These are phyloP conservation scores for Barnettozyma hawaiiensis DNA, from an alignment of 1,139 yeast species.

Conservation along the genomic window DNA sequence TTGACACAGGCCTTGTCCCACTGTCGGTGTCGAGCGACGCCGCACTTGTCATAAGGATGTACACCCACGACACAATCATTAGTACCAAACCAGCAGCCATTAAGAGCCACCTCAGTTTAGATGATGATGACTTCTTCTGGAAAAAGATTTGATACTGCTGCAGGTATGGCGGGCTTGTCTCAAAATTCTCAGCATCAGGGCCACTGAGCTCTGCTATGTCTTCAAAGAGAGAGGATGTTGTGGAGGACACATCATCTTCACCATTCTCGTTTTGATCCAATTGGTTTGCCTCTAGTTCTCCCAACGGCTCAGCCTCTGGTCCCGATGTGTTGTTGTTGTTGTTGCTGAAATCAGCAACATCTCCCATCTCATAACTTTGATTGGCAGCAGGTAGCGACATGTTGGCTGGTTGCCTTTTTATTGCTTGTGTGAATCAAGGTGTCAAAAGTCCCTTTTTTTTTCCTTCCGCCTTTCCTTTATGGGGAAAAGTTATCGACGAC, in stretches of 20 bases:
- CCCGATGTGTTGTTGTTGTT: neutral
- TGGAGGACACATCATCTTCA: conserved; percentile 3
- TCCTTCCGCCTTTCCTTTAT: neutral
- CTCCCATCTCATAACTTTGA: conserved; percentile 10
- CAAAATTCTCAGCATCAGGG: conserved; percentile 6
- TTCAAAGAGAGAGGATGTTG: conserved; percentile 7
- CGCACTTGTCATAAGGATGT: conserved; percentile 4
- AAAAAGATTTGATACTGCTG: conserved; percentile 4
- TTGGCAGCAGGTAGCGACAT: neutral
- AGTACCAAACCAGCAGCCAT: neutral
- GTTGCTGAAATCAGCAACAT: neutral
- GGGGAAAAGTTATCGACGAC: neutral
- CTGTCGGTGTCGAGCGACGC: too few relatives aligned
- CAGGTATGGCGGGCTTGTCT: conserved; percentile 5
- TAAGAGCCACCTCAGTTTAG: conserved; percentile 1
- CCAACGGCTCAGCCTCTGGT: neutral
- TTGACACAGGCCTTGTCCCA: neutral
- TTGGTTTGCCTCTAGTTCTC: too few relatives aligned
- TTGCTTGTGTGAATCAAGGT: neutral
- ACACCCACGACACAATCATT: conserved; percentile 6
- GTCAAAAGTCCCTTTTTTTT: neutral
- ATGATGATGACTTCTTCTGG: neutral
- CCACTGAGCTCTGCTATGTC: conserved; percentile 3
- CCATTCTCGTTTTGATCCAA: neutral
- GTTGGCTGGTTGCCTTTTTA: neutral